These are phyloP conservation scores for Cephalotrichum gorgonifer DNA, from an alignment of 2,329 filamentous ascomycete species.

Conservation along the genomic window DNA sequence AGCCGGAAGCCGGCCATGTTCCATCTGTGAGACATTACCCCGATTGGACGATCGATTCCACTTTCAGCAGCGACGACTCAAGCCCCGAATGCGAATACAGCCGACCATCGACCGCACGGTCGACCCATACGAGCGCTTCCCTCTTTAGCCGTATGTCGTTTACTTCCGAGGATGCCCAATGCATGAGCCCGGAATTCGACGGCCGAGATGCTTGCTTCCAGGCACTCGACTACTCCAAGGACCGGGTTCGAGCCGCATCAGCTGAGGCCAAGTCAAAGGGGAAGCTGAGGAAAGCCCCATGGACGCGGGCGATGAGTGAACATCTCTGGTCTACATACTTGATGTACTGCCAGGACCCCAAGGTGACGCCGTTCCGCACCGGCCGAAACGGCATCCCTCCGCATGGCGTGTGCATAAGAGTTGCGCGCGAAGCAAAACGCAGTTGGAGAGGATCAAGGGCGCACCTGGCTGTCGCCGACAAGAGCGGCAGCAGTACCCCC, in stretches of 20 bases:
- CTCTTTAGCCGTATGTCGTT: constrained; percentile 46
- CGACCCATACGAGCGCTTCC: constrained; percentile 47
- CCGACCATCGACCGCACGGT: constrained; percentile 48
- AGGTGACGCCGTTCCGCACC: constrained; percentile 55
- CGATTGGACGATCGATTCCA: constrained; percentile 48
- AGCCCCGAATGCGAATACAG: constrained; percentile 50
- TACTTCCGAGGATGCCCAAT: constrained; percentile 43
- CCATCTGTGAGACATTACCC: constrained; percentile 38
- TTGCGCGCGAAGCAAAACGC: constrained; percentile 54
- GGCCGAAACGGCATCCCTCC: constrained; percentile 55
- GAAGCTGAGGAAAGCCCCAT: constrained; percentile 40
- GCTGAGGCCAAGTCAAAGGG: constrained; percentile 8
- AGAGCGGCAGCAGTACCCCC: constrained; percentile 46
- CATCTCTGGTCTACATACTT: constrained; percentile 58
- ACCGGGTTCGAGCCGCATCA: not conserved
- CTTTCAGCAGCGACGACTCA: constrained; percentile 46
- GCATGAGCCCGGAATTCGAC: constrained; percentile 36
- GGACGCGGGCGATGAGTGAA: constrained; percentile 55
- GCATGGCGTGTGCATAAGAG: constrained; percentile 52
- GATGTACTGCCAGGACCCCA: constrained; percentile 56
- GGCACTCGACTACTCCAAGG: not conserved
- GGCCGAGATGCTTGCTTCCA: not conserved
- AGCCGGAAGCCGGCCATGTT: constrained; percentile 32
- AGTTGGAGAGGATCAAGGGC: constrained; percentile 54
- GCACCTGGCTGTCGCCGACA: constrained; percentile 19